Percentiles rank a stretch among this genome's conserved stretches.
phyloP scores from a whole-genome alignment of 2,329 filamentous ascomycete genomes.

The Colletotrichum godetiae region DNA sequence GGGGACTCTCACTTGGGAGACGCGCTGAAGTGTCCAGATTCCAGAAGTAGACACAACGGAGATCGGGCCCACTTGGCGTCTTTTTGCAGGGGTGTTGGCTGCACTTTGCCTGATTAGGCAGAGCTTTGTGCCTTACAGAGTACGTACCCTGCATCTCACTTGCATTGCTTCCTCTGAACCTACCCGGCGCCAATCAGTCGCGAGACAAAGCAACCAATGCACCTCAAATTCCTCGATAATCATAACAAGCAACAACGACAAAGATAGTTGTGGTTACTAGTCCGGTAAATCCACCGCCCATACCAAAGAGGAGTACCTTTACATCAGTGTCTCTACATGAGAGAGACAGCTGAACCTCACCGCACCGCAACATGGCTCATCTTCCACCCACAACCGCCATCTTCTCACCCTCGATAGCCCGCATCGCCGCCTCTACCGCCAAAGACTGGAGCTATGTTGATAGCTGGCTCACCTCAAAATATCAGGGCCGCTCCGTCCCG shows the following conservation, averaged over 20 bases:
- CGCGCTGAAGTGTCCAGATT: conserved; percentile 38
- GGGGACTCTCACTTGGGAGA: background rate
- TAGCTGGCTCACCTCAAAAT: conserved; percentile 81
- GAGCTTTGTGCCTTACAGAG: background rate
- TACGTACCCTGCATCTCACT: background rate
- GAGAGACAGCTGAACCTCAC: background rate
- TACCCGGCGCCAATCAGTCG: background rate
- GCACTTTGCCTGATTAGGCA: background rate
- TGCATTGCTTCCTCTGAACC: background rate
- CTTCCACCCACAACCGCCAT: conserved; percentile 61
- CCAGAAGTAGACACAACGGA: conserved; percentile 47
- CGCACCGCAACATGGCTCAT: conserved; percentile 49
- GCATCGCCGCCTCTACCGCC: conserved; percentile 82
- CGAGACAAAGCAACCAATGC: background rate
- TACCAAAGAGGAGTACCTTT: background rate
- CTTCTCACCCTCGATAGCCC: conserved; percentile 75
- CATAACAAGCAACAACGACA: background rate
- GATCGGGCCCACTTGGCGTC: background rate
- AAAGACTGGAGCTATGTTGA: conserved; percentile 94
- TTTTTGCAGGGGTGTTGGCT: background rate
- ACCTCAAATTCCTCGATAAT: background rate
- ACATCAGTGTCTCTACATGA: background rate
- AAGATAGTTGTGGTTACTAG: background rate
- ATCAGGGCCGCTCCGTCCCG: conserved; percentile 72
- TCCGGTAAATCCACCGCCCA: background rate